A percentile compares a stretch with the other conserved stretches of the same genome.
Evolutionary conservation across 331 rosid species (phyloP).

Genomic region (Quercus lobata): DNA sequence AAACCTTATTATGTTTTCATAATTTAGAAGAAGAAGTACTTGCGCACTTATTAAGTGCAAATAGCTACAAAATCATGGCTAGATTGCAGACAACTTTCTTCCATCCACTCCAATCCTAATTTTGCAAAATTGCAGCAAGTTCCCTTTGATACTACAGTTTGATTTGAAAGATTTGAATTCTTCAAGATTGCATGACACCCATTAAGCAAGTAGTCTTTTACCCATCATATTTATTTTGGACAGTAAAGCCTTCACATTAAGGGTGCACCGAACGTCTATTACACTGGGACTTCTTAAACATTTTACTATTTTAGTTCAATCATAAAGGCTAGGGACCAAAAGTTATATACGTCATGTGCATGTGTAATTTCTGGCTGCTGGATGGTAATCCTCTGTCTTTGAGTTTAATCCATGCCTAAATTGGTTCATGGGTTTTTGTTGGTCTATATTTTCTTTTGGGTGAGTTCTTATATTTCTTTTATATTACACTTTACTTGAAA

Average conservation of each 20-base stretch:
- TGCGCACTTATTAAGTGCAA: not conserved
- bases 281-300: not conserved
- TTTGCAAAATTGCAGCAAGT: not conserved
- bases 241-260: not conserved
- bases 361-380: slow-evolving; percentile 9
- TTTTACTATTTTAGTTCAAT: not conserved
- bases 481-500: not conserved
- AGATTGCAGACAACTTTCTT: not conserved
- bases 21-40: not conserved
- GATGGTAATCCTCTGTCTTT: slow-evolving; percentile 3
- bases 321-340: not conserved
- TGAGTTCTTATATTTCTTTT: not conserved
- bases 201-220: not conserved
- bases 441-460: not conserved
- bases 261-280: not conserved
- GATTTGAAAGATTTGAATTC: not conserved
- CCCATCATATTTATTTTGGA: not conserved
- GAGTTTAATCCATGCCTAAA: not conserved
- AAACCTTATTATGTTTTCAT: not conserved
- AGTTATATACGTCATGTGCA: not conserved
- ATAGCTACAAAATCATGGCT: not conserved
- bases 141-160: not conserved
- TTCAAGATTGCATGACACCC: not conserved
- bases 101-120: not conserved
- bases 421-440: not conserved